Evolutionary conservation across 148 eudicot species (phyloP).

Genomic region (Gaultheria prostrata): DNA sequence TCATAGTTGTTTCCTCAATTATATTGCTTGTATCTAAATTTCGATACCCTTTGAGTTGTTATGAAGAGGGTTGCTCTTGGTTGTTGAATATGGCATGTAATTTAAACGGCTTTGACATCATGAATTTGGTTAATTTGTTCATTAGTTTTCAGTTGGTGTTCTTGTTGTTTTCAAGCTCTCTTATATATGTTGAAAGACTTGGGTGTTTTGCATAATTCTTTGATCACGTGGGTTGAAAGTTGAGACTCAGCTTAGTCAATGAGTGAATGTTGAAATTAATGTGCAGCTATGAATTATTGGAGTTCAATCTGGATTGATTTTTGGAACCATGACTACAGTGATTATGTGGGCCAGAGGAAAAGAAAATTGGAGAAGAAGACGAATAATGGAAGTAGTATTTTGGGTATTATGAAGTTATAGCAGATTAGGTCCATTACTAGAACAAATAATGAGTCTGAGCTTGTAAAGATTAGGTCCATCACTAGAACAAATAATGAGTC

Average conservation of each 20-base stretch:
- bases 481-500: too few relatives aligned
- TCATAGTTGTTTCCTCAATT: background rate
- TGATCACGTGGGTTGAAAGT: background rate
- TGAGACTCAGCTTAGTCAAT: background rate
- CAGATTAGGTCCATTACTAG: background rate
- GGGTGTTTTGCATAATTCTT: background rate
- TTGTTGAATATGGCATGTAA: background rate
- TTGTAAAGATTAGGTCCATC: too few relatives aligned
- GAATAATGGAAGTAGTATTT: background rate
- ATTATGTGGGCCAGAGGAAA: background rate
- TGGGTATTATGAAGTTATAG: background rate
- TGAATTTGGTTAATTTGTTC: background rate
- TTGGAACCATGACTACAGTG: background rate
- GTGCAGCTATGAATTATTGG: background rate
- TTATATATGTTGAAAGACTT: background rate
- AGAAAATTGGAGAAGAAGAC: background rate
- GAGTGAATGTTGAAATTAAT: background rate
- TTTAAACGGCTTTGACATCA: background rate
- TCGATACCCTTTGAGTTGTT: background rate
- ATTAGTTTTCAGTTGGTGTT: background rate
- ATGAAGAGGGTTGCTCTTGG: slow-evolving; percentile 3
- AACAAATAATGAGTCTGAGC: too few relatives aligned
- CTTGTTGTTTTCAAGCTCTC: background rate
- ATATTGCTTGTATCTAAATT: background rate
- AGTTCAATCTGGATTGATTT: slow-evolving; percentile 10